phyloP scores from a whole-genome alignment of 129 eudicot genomes.

The Flaveria ramosissima region DNA sequence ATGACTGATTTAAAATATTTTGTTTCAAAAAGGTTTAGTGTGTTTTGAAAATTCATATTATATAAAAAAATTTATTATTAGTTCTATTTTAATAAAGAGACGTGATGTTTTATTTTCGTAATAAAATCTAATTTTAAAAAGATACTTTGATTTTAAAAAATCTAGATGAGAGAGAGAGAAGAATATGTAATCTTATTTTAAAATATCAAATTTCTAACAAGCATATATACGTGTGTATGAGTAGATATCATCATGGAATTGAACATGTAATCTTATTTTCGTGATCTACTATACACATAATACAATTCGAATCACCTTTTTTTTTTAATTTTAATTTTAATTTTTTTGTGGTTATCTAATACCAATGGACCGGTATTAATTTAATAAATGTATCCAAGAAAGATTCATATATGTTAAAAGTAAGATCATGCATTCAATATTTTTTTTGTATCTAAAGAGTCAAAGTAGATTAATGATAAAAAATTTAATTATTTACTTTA shows the following conservation, averaged over 20 bases:
- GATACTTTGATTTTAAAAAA: too few species aligned
- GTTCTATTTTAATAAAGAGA: too few species aligned
- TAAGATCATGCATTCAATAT: neutral
- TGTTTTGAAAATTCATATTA: too few species aligned
- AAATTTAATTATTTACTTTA: neutral
- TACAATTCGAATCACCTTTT: slow-evolving; percentile 1
- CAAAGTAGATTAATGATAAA: neutral
- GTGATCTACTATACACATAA: slow-evolving; percentile 10
- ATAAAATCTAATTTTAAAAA: too few species aligned
- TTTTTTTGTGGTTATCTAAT: neutral
- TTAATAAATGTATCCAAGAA: neutral
- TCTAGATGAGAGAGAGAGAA: too few species aligned
- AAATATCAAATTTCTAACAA: too few species aligned
- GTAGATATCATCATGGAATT: slow-evolving; percentile 7
- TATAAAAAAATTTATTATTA: too few species aligned
- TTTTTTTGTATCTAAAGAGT: neutral
- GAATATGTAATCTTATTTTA: too few species aligned
- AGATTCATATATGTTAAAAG: neutral
- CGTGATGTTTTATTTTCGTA: too few species aligned
- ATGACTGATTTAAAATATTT: too few species aligned
- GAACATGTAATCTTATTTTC: neutral
- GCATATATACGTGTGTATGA: neutral
- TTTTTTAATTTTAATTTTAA: neutral
- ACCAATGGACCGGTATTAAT: neutral
- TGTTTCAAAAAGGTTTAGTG: too few species aligned